These are phyloP conservation scores for Hygrophoropsis aurantiaca DNA, from an alignment of 768 basidiomycete species.

Conservation along the genomic window DNA sequence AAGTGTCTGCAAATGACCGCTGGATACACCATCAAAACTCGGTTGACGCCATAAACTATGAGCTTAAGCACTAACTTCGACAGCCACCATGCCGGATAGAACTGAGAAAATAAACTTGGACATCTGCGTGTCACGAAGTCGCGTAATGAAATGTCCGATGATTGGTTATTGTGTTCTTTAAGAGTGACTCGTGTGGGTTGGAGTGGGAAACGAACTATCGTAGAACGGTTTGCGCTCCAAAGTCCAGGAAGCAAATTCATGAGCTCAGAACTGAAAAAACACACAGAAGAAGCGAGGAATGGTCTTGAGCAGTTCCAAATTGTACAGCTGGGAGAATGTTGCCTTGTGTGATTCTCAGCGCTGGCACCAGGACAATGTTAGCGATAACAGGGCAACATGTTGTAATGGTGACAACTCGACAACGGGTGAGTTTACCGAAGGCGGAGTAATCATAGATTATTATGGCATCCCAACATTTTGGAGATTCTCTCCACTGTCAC, in stretches of 20 bases:
- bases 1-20: conserved; percentile 33
- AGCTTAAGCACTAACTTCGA: conserved; percentile 21
- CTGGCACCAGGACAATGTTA: too few species aligned
- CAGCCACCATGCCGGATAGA: conserved; percentile 33
- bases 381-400: too few species aligned
- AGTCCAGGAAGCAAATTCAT: conserved; percentile 21
- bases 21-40: conserved; percentile 22
- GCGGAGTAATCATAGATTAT: too few species aligned
- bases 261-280: background rate
- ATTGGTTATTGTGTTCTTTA: conserved; percentile 8
- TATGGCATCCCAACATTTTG: too few species aligned
- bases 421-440: too few species aligned
- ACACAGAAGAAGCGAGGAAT: too few species aligned
- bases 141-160: conserved; percentile 18
- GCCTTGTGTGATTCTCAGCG: too few species aligned
- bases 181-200: conserved; percentile 18
- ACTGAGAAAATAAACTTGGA: conserved; percentile 25
- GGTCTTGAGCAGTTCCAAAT: too few species aligned
- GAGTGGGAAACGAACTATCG: conserved; percentile 20
- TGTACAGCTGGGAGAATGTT: too few species aligned
- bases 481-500: too few species aligned
- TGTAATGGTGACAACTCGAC: too few species aligned
- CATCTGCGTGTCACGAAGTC: conserved; percentile 32
- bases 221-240: conserved; percentile 10
- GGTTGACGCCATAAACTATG: background rate